A percentile compares a stretch with the other conserved stretches of the same genome.
phyloP scores from a whole-genome alignment of 1,139 yeast species.

The Lodderomyces parapsilosis region DNA sequence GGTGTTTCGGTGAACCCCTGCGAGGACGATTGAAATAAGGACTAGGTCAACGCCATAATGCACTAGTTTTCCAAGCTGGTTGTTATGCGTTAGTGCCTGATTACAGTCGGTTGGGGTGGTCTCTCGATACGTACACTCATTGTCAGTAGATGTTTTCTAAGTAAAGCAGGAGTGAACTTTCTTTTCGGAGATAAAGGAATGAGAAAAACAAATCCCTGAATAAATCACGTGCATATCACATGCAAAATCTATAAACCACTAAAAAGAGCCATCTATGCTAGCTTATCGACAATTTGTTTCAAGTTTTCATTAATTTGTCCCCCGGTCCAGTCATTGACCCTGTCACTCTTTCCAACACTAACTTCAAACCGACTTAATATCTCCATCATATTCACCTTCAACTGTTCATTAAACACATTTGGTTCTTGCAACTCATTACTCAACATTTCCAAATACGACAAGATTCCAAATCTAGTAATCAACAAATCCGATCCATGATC shows the following conservation, averaged over 20 bases:
- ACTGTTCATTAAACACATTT: slow-evolving; percentile 29
- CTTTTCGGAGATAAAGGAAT: not conserved
- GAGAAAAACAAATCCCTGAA: too few relatives aligned
- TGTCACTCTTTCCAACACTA: slow-evolving; percentile 45
- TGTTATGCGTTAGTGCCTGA: not conserved
- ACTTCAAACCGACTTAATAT: slow-evolving; percentile 46
- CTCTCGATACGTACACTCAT: slow-evolving; percentile 1
- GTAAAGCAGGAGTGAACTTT: not conserved
- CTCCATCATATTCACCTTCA: slow-evolving; percentile 44
- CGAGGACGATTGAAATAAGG: slow-evolving; percentile 59
- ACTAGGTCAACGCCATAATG: slow-evolving; percentile 62
- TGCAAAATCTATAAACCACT: too few relatives aligned
- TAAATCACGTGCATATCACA: not conserved
- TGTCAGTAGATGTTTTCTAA: not conserved
- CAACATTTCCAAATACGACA: slow-evolving; percentile 49
- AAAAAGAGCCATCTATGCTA: not conserved
- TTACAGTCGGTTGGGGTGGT: not conserved
- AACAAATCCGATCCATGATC: slow-evolving; percentile 63
- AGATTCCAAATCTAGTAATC: slow-evolving; percentile 60
- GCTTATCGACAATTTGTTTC: slow-evolving; percentile 41
- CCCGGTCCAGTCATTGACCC: slow-evolving; percentile 61
- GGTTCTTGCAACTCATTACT: slow-evolving; percentile 17
- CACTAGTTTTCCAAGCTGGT: slow-evolving; percentile 49
- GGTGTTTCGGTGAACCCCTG: slow-evolving; percentile 64
- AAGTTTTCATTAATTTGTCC: slow-evolving; percentile 44